These are phyloP conservation scores for Gracilaria caudata DNA, from an alignment of 23 red algal species.

Conservation along the genomic window DNA sequence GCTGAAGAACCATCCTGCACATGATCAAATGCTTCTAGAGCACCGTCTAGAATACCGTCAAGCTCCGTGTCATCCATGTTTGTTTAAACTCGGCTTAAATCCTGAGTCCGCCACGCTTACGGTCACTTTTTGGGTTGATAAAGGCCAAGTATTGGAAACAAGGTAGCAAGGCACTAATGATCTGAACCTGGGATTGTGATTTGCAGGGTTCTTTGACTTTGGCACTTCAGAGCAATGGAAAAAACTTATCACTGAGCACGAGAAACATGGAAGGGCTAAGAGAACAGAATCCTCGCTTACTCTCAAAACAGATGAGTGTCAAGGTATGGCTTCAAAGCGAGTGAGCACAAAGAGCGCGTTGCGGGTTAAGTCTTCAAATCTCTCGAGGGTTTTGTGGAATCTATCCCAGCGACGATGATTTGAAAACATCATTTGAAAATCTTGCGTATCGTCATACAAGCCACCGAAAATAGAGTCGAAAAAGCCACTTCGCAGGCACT, in stretches of 20 bases:
- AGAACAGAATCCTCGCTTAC: too few species aligned
- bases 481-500: too few species aligned
- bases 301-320: background rate
- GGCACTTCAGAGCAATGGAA: background rate
- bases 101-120: background rate
- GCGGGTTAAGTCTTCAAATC: too few species aligned
- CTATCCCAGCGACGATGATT: background rate
- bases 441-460: too few species aligned
- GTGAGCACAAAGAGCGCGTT: background rate
- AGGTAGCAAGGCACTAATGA: background rate
- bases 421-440: conserved; percentile 4
- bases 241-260: background rate
- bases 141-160: background rate
- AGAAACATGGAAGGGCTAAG: background rate
- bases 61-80: conserved; percentile 34
- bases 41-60: conserved; percentile 56
- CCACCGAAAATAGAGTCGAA: too few species aligned
- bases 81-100: background rate
- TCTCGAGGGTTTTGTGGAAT: background rate
- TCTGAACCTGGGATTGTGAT: background rate
- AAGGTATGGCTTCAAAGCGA: background rate
- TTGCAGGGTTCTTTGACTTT: background rate
- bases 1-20: background rate
- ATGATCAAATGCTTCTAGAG: conserved; percentile 56
- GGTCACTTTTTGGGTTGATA: background rate